A percentile compares a stretch with the other conserved stretches of the same genome.
Conservation (phyloP, 1,284 basidiomycete species). For the Rhizopogon parksii region DNA sequence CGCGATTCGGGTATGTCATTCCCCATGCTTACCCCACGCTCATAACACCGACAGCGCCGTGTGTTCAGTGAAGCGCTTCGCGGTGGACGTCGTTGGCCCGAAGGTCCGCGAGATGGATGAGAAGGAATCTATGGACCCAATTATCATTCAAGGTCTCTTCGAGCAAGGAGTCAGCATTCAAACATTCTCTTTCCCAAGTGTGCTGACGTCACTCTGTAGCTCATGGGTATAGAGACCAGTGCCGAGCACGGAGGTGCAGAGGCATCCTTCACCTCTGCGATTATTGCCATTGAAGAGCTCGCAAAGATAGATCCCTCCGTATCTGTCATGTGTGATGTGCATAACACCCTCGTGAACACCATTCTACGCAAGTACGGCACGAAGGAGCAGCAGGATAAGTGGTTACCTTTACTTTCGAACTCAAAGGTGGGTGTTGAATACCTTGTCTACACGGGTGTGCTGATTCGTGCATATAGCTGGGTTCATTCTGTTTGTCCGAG, state of each 20-base stretch:
- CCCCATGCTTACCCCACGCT: not conserved
- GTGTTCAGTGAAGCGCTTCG: slow-evolving; percentile 75
- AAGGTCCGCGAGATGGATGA: slow-evolving; percentile 98
- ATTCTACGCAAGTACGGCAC: slow-evolving; percentile 86
- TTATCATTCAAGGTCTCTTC: slow-evolving; percentile 84
- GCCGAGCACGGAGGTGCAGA: slow-evolving; percentile 83
- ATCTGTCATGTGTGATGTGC: slow-evolving; percentile 94
- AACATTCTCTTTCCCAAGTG: not conserved
- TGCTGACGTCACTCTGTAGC: slow-evolving; percentile 35
- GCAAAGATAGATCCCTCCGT: slow-evolving; percentile 96
- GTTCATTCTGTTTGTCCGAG: slow-evolving; percentile 95
- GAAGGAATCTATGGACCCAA: slow-evolving; percentile 90
- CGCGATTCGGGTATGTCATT: slow-evolving; percentile 71
- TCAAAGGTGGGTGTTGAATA: slow-evolving; percentile 50
- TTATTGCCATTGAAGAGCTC: slow-evolving; percentile 96
- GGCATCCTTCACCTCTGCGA: slow-evolving; percentile 89
- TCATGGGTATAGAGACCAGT: slow-evolving; percentile 96
- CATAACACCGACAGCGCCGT: not conserved
- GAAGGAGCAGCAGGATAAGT: slow-evolving; percentile 82
- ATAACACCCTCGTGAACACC: slow-evolving; percentile 97
- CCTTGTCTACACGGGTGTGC: not conserved
- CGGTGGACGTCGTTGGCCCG: slow-evolving; percentile 83
- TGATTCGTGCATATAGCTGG: slow-evolving; percentile 53
- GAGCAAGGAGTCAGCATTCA: slow-evolving; percentile 79
- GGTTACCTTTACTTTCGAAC: slow-evolving; percentile 79